Evolutionary conservation across 164 flowering plant species (phyloP), one percentile per base, ranked within the genome.

Genomic region (Berberis thunbergii): DNA sequence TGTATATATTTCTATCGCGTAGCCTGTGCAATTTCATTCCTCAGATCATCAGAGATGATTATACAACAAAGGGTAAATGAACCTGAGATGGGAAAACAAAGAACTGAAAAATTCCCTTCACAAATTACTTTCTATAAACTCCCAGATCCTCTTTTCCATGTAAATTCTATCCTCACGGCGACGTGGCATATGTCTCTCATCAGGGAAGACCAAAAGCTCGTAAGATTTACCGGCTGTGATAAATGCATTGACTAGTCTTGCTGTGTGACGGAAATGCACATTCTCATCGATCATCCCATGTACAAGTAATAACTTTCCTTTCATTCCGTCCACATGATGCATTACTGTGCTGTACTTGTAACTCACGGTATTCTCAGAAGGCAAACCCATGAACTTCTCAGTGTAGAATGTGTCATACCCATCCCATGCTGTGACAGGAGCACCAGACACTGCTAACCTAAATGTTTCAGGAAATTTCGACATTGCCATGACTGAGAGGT

Each of bases 261-360:
- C 97, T 1, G 98, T 90, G 82, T 94, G 98, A 74, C 98, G 74
- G 57, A 94, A 94, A 64, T 94, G 98, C 58, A 94, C 96, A 60
- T 94, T 94, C 52, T 94, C 98, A 39, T 94, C 97, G 6, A 91
- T 91, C 96, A 94, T 88, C 39, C 97, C 98, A 68, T 94, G 97
- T 60, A 94, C 93, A 39, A 90, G 73, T 64, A 94, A 59, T 77
- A 94, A 65, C 65, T 67, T 88, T 2, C 97, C 97, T 59, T 79
- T 80, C 64, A 88, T 68, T 13, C 81, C 82, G 46, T 70, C 62
- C 9, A 87, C 84, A 64, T 94, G 97, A 57, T 80, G 79, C 91
- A 88, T 86, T 64, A 94, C 83, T 0, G 93, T 83, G 69, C 93
- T 65, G 41, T 64, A 43, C 63, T 78, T 78, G 10, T 88, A 90